Conservation (phyloP, 1,284 basidiomycete species). For the Mycosarcoma mackinlayi region DNA sequence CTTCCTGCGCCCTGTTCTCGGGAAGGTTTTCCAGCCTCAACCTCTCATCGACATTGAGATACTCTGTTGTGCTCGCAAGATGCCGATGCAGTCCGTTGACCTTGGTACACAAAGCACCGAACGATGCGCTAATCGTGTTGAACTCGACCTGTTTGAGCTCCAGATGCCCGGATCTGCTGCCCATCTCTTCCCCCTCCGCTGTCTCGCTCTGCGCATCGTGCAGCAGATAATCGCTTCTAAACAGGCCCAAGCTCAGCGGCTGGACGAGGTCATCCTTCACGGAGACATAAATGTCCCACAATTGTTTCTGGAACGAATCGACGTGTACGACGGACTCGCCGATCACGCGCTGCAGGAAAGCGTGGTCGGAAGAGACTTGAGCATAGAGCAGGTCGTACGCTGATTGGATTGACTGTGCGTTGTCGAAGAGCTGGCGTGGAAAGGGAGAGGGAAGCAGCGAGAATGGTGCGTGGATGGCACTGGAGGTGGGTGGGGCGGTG, state of each 20-base stretch:
- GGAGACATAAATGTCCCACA: slow-evolving; percentile 86
- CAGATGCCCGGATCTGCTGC: slow-evolving; percentile 59
- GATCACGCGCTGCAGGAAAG: slow-evolving; percentile 85
- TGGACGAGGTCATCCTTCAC: slow-evolving; percentile 71
- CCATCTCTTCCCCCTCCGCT: background rate
- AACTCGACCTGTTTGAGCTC: slow-evolving; percentile 95
- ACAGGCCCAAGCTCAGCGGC: slow-evolving; percentile 88
- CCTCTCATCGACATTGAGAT: slow-evolving; percentile 73
- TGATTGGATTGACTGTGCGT: slow-evolving; percentile 78
- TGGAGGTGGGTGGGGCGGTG: slow-evolving; percentile 68
- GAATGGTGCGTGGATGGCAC: slow-evolving; percentile 87
- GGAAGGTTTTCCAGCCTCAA: slow-evolving; percentile 77
- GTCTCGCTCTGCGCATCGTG: slow-evolving; percentile 71
- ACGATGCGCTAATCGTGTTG: slow-evolving; percentile 94
- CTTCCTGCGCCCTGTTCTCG: slow-evolving; percentile 77
- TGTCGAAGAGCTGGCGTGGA: slow-evolving; percentile 78
- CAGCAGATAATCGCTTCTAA: slow-evolving; percentile 94
- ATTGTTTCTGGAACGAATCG: slow-evolving; percentile 84
- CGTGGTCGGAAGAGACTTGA: slow-evolving; percentile 80
- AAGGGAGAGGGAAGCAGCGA: slow-evolving; percentile 88
- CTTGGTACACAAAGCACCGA: slow-evolving; percentile 83
- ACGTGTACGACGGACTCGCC: slow-evolving; percentile 82
- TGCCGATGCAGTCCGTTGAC: slow-evolving; percentile 78
- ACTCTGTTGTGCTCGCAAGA: slow-evolving; percentile 27
- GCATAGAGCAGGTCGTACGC: slow-evolving; percentile 88